Conservation (phyloP, 441 rosid genomes). For the Pelargonium exstipulatum region DNA sequence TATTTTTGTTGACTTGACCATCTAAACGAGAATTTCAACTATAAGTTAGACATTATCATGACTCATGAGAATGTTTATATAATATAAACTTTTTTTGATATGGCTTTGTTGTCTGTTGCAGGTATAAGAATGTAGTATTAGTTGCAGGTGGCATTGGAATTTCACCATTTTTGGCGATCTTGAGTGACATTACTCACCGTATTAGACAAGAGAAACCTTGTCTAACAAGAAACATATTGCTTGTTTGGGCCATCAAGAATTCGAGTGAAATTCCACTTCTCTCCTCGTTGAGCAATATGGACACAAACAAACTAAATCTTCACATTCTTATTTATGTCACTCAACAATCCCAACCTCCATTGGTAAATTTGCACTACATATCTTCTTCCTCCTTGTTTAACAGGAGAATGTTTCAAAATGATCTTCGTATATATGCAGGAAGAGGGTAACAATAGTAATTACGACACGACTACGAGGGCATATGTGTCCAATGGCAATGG, state of each 20-base stretch:
- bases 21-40: no score
- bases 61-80: no score
- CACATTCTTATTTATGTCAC: slow-evolving; percentile 57
- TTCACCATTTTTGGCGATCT: slow-evolving; percentile 75
- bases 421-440: no score
- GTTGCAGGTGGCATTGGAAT: slow-evolving; percentile 92
- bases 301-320: slow-evolving; percentile 46
- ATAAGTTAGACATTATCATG: no score
- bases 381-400: slow-evolving; percentile 12
- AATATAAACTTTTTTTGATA: no score
- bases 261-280: slow-evolving; percentile 75
- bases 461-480: slow-evolving; percentile 11
- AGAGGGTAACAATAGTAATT: slow-evolving; percentile 40
- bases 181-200: slow-evolving; percentile 70
- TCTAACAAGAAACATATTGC: slow-evolving; percentile 49
- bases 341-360: slow-evolving; percentile 56
- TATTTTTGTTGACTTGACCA: no score
- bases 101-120: slow-evolving; percentile 19
- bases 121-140: slow-evolving; percentile 75
- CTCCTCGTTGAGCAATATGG: slow-evolving; percentile 45
- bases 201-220: slow-evolving; percentile 55
- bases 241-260: slow-evolving; percentile 74
- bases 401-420: not conserved
- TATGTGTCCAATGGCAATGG: slow-evolving; percentile 29
- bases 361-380: slow-evolving; percentile 33